Conservation (phyloP, 768 basidiomycete genomes). For the Lentinula boryana region DNA sequence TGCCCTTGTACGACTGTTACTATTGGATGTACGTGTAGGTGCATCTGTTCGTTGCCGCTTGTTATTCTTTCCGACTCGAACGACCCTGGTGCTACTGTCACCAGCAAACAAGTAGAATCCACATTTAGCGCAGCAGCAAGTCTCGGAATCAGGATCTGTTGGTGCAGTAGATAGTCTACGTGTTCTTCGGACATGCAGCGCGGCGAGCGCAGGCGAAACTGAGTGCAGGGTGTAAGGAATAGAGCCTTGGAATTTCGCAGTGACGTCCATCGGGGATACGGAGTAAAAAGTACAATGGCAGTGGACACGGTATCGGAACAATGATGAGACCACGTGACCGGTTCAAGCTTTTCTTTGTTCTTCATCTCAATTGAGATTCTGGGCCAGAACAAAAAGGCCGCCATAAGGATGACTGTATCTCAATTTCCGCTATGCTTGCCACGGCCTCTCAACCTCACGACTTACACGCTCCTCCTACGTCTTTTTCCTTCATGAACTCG, state of each 20-base stretch:
- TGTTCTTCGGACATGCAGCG: constrained; percentile 48
- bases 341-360: neutral
- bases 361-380: neutral
- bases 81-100: constrained; percentile 27
- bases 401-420: constrained; percentile 5
- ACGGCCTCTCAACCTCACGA: constrained; percentile 17
- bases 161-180: constrained; percentile 17
- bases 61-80: constrained; percentile 20
- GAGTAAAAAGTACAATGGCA: neutral
- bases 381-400: constrained; percentile 5
- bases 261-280: neutral
- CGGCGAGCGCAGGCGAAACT: constrained; percentile 53
- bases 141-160: constrained; percentile 12
- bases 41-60: neutral
- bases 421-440: constrained; percentile 16
- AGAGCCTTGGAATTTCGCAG: constrained; percentile 32
- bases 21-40: constrained; percentile 7
- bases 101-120: constrained; percentile 42
- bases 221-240: constrained; percentile 44
- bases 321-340: neutral
- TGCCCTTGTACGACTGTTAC: constrained; percentile 7
- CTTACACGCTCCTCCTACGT: constrained; percentile 17
- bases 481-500: constrained; percentile 13
- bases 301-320: neutral
- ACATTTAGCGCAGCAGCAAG: constrained; percentile 43